Evolutionary conservation across 192 early-diverging fungal genomes (phyloP), one percentile per base, ranked within the genome.

Genomic region (Backusella mclennaniae): DNA sequence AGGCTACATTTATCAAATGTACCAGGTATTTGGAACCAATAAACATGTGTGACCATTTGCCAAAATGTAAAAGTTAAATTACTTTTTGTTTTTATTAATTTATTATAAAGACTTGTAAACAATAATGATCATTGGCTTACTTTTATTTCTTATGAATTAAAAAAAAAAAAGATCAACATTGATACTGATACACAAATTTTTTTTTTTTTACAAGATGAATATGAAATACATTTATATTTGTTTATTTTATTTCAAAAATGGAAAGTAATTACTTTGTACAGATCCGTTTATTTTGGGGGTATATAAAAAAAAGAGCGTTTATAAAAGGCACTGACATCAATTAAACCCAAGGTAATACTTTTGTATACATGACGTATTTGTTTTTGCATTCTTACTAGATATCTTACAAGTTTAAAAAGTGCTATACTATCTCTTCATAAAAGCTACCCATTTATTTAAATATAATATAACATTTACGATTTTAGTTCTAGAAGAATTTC

Each of bases 261-360:
- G 53, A 59, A 59, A 59, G 53, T 59, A 59, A 59, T 59, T 59
- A 59, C 53, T 59, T n/a, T n/a, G 53, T 12, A 59, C 53, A 59
- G 53, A 59, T 59, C 19, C 19, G 21, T n/a, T 56, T 56, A 56
- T 56, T 26, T 56, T 21, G 53, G 53, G 53, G 23, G 6, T n/a
- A 59, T 8, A 21, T 7, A 53, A 21, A n/a, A 17, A 52, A 53
- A 23, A 23, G 17, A 44, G 17, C 52, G 38, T 39, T 39, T 39
- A 12, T 39, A 53, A 7, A 11, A 26, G 53, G 2, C 8, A 19
- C 26, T 9, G 9, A 23, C 21, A 56, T n/a, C 6, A 21, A n/a
- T 0, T 56, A 56, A 56, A 9, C 53, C 52, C 19, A 56, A 23
- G 53, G 6, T 3, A 56, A 56, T 53, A 17, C n/a, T 53, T 49